phyloP scores from a whole-genome alignment of 1,284 basidiomycete genomes.

The Ustilago vetiveriae region DNA sequence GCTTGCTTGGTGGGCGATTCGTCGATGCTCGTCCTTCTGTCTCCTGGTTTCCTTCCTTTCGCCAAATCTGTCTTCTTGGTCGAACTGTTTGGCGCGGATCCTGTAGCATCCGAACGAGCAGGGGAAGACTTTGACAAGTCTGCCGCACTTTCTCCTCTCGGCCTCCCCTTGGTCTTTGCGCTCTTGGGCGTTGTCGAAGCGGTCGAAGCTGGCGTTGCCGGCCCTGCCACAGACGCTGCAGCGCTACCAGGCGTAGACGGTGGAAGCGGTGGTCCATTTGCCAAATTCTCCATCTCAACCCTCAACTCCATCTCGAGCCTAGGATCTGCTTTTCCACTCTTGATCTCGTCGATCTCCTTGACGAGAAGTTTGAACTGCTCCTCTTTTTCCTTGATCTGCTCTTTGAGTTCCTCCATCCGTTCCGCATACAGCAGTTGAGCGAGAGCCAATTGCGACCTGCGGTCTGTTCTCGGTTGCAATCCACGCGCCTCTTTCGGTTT shows the following conservation, averaged over 20 bases:
- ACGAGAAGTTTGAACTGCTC: constrained; percentile 43
- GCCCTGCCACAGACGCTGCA: constrained; percentile 15
- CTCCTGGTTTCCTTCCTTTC: constrained; percentile 15
- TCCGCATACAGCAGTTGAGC: constrained; percentile 62
- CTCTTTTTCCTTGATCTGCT: constrained; percentile 55
- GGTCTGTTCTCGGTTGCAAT: constrained; percentile 41
- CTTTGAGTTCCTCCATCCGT: constrained; percentile 55
- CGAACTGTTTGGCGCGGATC: constrained; percentile 24
- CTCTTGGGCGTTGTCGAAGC: constrained; percentile 38
- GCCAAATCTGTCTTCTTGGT: constrained; percentile 10
- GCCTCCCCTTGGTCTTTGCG: constrained; percentile 28
- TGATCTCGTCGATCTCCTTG: constrained; percentile 49
- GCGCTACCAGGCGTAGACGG: constrained; percentile 26
- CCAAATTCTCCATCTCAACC: constrained; percentile 48
- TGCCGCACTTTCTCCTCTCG: constrained; percentile 25
- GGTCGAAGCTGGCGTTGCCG: constrained; percentile 19
- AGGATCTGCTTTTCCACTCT: constrained; percentile 38
- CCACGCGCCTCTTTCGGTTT: constrained; percentile 52
- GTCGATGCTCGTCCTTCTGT: constrained; percentile 29
- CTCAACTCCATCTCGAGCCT: constrained; percentile 39
- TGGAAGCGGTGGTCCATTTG: constrained; percentile 36
- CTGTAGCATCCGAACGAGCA: constrained; percentile 8
- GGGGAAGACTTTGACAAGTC: constrained; percentile 27
- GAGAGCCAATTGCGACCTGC: constrained; percentile 53
- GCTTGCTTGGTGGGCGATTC: constrained; percentile 28